Evolutionary conservation across 1,284 basidiomycete species (phyloP), one percentile per base, ranked within the genome.

Genomic region (Papiliotrema nemorosa): DNA sequence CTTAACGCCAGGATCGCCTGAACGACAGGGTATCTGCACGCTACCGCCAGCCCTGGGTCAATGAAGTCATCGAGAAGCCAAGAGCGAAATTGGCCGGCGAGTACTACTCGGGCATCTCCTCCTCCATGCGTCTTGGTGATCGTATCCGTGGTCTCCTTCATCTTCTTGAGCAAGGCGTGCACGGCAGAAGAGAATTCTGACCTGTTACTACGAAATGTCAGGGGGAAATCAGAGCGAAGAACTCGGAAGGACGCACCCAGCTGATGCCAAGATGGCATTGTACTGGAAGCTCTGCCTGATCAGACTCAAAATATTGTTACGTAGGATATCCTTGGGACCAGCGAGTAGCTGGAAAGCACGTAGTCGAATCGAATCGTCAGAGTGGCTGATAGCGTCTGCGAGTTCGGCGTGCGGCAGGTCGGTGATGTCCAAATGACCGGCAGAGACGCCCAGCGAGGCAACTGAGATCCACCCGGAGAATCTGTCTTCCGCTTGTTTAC

Each of bases 181-280:
- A 63, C 47, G 0, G 69, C 59, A 1, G 70, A 71, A 0, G 53
- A 58, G 52, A 72, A 62, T 16, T 70, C 62, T 13, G 69, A 67
- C 2, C 70, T 59, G 14, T 67, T 70, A 41, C 1, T 7, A 14
- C 37, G 16, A 14, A 31, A 9, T 16, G 29, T 55, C 37, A 55
- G 53, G 42, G 6, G 5, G 7, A 5, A 3, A 16, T 41, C 38
- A 21, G 24, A 14, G 16, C 16, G 18, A 4, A 1, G 13, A 21
- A 18, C 24, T 43, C 33, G 24, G 10, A 31, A 16, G 14, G 6
- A 52, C 66, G 53, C 38, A 71, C 69, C 62, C 69, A 14, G 66
- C 60, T 31, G 55, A 55, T 0, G 69, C 56, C 1, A 68, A 38
- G 2, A 45, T 45, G 2, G 55, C 57, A 43, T 69, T 72, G 50